A percentile compares a stretch with the other conserved stretches of the same genome.
These are phyloP conservation scores for Chrysochromulina parva DNA, from an alignment of 78 protist species.

Conservation along the genomic window DNA sequence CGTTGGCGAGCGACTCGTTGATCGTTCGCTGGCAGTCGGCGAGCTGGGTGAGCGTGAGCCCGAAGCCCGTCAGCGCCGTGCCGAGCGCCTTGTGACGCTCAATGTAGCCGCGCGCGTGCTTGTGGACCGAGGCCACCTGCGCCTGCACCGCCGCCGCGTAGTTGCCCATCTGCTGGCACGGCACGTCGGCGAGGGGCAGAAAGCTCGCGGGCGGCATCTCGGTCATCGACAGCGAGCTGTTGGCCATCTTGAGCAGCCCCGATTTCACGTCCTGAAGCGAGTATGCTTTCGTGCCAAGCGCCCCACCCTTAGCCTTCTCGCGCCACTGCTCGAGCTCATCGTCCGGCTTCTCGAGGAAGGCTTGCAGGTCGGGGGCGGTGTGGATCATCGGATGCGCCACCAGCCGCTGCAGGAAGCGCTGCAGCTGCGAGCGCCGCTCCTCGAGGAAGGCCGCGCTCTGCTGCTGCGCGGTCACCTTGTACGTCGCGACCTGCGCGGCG, in stretches of 20 bases:
- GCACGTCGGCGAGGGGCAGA: neutral
- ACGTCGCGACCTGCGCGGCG: neutral
- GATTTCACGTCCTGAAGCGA: neutral
- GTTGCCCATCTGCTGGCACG: neutral
- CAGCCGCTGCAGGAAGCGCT: constrained; percentile 24
- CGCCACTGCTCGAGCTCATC: neutral
- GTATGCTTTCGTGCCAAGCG: too few species aligned
- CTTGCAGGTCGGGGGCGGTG: neutral
- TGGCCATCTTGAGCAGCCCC: neutral
- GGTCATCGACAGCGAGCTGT: too few species aligned
- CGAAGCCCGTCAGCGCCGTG: neutral
- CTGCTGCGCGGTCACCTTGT: too few species aligned
- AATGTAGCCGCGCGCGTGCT: neutral
- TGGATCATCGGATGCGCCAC: constrained; percentile 24
- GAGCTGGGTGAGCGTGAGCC: constrained; percentile 4
- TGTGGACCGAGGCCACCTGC: neutral
- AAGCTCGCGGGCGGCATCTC: neutral
- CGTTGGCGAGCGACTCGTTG: neutral
- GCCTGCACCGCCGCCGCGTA: neutral
- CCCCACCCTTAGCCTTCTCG: neutral
- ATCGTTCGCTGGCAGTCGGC: neutral
- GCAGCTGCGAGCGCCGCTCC: constrained; percentile 27
- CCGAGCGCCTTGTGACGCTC: neutral
- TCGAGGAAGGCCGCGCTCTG: neutral
- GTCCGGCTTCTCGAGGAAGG: constrained; percentile 23